These are phyloP conservation scores for Pseudogymnoascus sp. DNA, from an alignment of 2,329 filamentous ascomycete genomes.

Conservation along the genomic window DNA sequence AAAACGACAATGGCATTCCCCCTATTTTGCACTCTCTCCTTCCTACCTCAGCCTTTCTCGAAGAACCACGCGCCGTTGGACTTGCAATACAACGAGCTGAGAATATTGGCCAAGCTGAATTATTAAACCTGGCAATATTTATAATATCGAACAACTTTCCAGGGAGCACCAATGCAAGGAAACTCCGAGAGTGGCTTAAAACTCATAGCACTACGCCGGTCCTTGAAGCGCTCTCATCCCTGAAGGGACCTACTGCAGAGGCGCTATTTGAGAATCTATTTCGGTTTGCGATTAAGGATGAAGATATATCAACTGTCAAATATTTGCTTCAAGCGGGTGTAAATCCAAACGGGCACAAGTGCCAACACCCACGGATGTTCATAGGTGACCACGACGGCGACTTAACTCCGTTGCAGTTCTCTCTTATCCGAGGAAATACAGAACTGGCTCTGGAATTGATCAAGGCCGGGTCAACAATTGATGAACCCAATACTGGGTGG, in stretches of 20 bases:
- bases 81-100: not conserved
- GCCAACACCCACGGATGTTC: not conserved
- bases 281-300: slow-evolving; percentile 14
- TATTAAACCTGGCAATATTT: not conserved
- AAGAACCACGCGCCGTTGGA: not conserved
- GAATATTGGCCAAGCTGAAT: not conserved
- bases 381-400: too few species aligned
- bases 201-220: not conserved
- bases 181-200: slow-evolving; percentile 14
- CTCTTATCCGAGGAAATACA: not conserved
- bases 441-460: not conserved
- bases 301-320: slow-evolving; percentile 15
- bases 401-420: not conserved
- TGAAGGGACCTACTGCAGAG: slow-evolving; percentile 15
- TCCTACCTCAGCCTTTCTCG: not conserved
- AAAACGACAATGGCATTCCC: not conserved
- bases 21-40: not conserved
- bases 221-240: slow-evolving; percentile 12
- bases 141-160: slow-evolving; percentile 1
- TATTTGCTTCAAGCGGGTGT: slow-evolving; percentile 13
- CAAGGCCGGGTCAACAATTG: not conserved
- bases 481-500: not conserved
- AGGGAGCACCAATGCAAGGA: not conserved
- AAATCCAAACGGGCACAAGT: slow-evolving; percentile 15
- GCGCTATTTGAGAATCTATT: slow-evolving; percentile 15